A percentile compares a stretch with the other conserved stretches of the same genome.
These are phyloP conservation scores for Albifimbria verrucaria DNA, from an alignment of 2,329 filamentous ascomycete species.

Conservation along the genomic window DNA sequence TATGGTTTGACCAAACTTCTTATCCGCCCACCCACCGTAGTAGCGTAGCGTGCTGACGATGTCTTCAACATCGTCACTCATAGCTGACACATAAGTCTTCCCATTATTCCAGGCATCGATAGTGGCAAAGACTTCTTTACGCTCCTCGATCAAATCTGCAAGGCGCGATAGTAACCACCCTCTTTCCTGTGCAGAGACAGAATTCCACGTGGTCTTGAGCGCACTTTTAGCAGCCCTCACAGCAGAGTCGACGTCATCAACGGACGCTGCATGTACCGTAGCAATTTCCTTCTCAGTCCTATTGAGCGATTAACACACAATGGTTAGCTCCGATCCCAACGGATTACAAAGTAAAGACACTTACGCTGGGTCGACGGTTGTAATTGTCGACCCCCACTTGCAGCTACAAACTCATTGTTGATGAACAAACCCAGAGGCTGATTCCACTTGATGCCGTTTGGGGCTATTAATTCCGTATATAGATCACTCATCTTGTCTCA, in stretches of 20 bases:
- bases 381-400: conserved; percentile 51
- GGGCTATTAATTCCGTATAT: conserved; percentile 60
- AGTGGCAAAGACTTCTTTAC: conserved; percentile 45
- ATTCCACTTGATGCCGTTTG: conserved; percentile 63
- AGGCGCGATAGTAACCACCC: conserved; percentile 68
- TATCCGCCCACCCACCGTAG: conserved; percentile 70
- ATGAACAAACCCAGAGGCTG: conserved; percentile 69
- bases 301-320: not conserved
- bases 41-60: conserved; percentile 48
- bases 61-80: conserved; percentile 58
- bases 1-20: conserved; percentile 68
- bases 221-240: conserved; percentile 55
- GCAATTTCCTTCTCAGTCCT: conserved; percentile 6
- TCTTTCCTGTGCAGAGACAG: conserved; percentile 57
- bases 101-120: conserved; percentile 78
- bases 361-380: conserved; percentile 48
- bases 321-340: not conserved
- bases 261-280: conserved; percentile 15
- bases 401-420: conserved; percentile 68
- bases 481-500: too few species aligned
- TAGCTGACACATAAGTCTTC: conserved; percentile 57
- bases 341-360: not conserved
- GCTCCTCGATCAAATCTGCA: conserved; percentile 62
- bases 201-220: conserved; percentile 31
- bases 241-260: conserved; percentile 18